These are phyloP conservation scores for Saccharomycopsis sp. DNA, from an alignment of 805 yeast species.

Conservation along the genomic window DNA sequence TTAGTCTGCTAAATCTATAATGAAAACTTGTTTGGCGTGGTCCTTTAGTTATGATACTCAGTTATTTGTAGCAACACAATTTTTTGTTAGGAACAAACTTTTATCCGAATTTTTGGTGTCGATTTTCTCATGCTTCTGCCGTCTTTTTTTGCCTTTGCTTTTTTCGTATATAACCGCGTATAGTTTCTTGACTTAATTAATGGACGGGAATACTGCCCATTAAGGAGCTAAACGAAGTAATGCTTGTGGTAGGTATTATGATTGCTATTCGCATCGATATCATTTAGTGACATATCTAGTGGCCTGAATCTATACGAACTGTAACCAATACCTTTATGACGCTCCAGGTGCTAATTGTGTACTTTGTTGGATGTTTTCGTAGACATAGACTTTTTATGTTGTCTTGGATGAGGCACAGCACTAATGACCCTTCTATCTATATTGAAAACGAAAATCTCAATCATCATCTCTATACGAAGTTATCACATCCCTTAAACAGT, in stretches of 20 bases:
- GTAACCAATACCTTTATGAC: not conserved
- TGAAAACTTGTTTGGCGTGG: not conserved
- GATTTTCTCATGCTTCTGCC: not conserved
- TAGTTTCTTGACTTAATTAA: no score
- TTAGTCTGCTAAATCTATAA: not conserved
- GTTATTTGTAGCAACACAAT: not conserved
- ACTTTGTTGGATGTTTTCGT: not conserved
- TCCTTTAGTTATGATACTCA: not conserved
- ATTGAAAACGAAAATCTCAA: not conserved
- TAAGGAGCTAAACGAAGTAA: not conserved
- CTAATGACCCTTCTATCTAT: not conserved
- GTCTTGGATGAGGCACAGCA: not conserved
- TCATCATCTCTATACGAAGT: not conserved
- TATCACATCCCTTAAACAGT: not conserved
- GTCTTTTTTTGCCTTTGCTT: not conserved
- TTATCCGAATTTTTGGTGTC: not conserved
- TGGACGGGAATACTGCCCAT: no score
- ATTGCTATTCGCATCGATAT: not conserved
- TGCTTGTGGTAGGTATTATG: not conserved
- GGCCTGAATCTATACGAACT: not conserved
- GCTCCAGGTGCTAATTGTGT: not conserved
- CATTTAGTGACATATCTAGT: not conserved
- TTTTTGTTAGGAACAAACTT: not conserved
- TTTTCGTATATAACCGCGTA: not conserved
- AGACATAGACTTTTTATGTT: not conserved